A percentile compares a stretch with the other conserved stretches of the same genome.
phyloP scores from a whole-genome alignment of 2,329 filamentous ascomycete species.

The Thielaviopsis populi region DNA sequence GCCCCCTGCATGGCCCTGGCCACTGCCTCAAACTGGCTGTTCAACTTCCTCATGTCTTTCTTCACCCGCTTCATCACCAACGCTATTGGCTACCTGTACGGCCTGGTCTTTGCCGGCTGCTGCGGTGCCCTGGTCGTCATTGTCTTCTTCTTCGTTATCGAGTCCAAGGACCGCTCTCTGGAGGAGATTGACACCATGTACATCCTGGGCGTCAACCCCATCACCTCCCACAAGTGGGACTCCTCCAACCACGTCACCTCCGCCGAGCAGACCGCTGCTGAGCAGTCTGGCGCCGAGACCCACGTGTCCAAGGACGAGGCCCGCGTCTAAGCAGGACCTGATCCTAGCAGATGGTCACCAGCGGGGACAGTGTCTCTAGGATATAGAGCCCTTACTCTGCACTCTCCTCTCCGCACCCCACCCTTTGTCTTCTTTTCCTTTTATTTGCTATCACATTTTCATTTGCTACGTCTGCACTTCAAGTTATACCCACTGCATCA shows the following conservation, averaged over 20 bases:
- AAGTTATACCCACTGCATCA: slow-evolving; percentile 3
- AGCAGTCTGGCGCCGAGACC: slow-evolving; percentile 16
- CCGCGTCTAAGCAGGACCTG: slow-evolving; percentile 2
- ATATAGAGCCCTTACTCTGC: neutral
- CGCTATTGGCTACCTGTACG: slow-evolving; percentile 53
- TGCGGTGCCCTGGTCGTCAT: slow-evolving; percentile 46
- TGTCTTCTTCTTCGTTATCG: slow-evolving; percentile 63
- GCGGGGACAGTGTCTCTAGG: too few relatives aligned
- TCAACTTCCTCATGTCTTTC: slow-evolving; percentile 46
- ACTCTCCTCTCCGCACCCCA: neutral
- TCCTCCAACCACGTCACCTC: slow-evolving; percentile 15
- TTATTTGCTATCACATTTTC: neutral
- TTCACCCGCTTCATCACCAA: slow-evolving; percentile 59
- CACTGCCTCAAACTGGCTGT: slow-evolving; percentile 46
- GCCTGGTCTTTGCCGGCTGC: slow-evolving; percentile 56
- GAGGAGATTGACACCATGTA: slow-evolving; percentile 74
- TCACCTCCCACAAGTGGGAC: slow-evolving; percentile 29
- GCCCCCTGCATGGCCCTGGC: slow-evolving; percentile 40
- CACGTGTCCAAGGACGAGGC: slow-evolving; percentile 14
- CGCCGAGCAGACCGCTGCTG: slow-evolving; percentile 14
- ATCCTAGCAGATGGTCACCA: too few relatives aligned
- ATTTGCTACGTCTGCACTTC: neutral
- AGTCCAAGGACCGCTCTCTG: slow-evolving; percentile 54
- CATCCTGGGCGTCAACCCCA: slow-evolving; percentile 34
- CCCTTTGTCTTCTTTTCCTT: slow-evolving; percentile 2